These are phyloP conservation scores for Mycena galericulata DNA, from an alignment of 768 basidiomycete species.

Conservation along the genomic window DNA sequence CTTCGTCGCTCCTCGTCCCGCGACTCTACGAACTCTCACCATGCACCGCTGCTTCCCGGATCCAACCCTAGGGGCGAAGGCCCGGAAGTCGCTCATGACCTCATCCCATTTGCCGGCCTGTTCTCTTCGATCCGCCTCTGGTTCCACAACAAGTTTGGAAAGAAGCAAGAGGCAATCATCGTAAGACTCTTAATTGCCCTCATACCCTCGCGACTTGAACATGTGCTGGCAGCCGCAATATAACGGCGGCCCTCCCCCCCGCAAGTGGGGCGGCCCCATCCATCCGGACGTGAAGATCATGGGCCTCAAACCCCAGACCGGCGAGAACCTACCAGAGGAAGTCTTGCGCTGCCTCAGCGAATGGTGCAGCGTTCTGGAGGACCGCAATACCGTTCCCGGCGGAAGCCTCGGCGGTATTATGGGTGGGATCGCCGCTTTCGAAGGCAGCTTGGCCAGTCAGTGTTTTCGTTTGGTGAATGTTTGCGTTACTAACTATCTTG, in stretches of 20 bases:
- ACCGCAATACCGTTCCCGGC: slow-evolving; percentile 60
- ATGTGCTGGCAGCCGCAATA: slow-evolving; percentile 29
- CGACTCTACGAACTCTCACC: slow-evolving; percentile 42
- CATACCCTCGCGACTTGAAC: not conserved
- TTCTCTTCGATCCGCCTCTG: slow-evolving; percentile 38
- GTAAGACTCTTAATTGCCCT: slow-evolving; percentile 33
- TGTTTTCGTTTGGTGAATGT: not conserved
- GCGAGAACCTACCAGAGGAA: slow-evolving; percentile 71
- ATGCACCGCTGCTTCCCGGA: slow-evolving; percentile 55
- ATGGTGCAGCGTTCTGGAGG: slow-evolving; percentile 70
- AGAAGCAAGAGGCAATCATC: slow-evolving; percentile 30
- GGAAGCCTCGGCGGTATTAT: slow-evolving; percentile 62
- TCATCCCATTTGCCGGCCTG: slow-evolving; percentile 55
- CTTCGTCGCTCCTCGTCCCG: slow-evolving; percentile 38
- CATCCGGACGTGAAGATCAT: slow-evolving; percentile 41
- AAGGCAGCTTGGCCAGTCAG: slow-evolving; percentile 64
- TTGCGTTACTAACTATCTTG: slow-evolving; percentile 5
- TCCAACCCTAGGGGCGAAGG: slow-evolving; percentile 41
- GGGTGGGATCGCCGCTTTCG: slow-evolving; percentile 60
- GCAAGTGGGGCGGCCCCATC: slow-evolving; percentile 54
- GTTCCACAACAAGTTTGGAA: slow-evolving; percentile 37
- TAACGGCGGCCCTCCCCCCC: slow-evolving; percentile 30
- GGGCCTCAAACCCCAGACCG: slow-evolving; percentile 43
- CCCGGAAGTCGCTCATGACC: slow-evolving; percentile 47
- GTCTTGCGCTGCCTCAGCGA: slow-evolving; percentile 66